Conservation (phyloP, 331 rosid genomes). For the Malus hybrid region DNA sequence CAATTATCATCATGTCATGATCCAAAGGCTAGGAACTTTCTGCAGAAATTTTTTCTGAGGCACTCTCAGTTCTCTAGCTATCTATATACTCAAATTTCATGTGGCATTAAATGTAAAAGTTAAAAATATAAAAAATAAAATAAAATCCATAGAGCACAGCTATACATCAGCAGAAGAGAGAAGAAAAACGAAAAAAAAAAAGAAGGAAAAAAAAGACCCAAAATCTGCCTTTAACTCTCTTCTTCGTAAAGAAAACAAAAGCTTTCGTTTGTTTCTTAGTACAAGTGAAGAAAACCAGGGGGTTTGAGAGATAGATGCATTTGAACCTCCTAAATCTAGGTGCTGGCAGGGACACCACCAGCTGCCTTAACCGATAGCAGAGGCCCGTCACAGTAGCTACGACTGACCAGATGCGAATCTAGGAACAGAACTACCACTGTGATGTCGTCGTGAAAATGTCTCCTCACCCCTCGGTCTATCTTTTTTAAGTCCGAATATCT, state of each 20-base stretch:
- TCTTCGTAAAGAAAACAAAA: background rate
- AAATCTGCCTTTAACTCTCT: slow-evolving; percentile 13
- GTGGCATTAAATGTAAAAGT: slow-evolving; percentile 7
- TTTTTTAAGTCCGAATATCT: slow-evolving; percentile 84
- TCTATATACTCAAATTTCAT: background rate
- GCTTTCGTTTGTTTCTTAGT: slow-evolving; percentile 1
- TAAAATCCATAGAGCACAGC: slow-evolving; percentile 7
- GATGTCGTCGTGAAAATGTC: slow-evolving; percentile 96
- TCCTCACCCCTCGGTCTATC: slow-evolving; percentile 90
- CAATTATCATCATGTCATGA: background rate
- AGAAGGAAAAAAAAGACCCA: background rate
- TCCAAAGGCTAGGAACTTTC: background rate
- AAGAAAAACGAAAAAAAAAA: background rate
- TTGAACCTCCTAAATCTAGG: slow-evolving; percentile 32
- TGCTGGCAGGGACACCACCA: slow-evolving; percentile 29
- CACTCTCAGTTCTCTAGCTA: background rate
- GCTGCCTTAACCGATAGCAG: slow-evolving; percentile 60
- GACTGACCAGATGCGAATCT: slow-evolving; percentile 47
- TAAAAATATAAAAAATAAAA: background rate
- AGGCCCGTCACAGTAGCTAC: slow-evolving; percentile 42
- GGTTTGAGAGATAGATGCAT: background rate
- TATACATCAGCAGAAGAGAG: slow-evolving; percentile 17
- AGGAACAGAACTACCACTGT: slow-evolving; percentile 88
- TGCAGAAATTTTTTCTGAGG: background rate
- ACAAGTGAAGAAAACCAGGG: slow-evolving; percentile 24